Evolutionary conservation across 2,329 filamentous ascomycete species (phyloP), one percentile per base, ranked within the genome.

Genomic region (Aspergillus phoenicis): DNA sequence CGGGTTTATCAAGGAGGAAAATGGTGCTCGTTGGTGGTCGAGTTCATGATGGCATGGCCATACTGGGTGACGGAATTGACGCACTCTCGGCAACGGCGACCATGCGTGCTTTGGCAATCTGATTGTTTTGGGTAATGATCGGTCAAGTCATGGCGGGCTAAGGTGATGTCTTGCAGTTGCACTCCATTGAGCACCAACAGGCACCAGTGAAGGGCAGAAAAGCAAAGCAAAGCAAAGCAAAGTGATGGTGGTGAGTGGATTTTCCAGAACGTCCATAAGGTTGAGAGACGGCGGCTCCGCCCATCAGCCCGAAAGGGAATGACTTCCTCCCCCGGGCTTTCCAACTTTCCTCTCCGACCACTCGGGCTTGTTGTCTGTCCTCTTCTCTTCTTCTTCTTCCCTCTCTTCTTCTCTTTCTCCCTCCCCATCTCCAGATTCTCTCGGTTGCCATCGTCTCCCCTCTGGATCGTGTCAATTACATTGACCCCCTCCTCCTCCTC

Each of bases 361-460:
- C 58, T 66, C 64, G 56, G 62, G 48, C 33, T 36, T 36, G 33
- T 59, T 62, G 59, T 64, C 62, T 66, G 65, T 66, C 65, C 66
- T 64, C 58, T 62, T 64, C 63, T 60, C 54, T 48, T 54, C 41
- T 13, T 57, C 54, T 43, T 38, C 26, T 54, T 57, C 39, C 51
- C 38, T 58, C 57, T 47, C 39, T 33, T 49, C 39, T 41, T 53
- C 36, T 33, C 43, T 53, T 51, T 49, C 43, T 20, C 22, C 33
- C 52, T 48, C 22, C 13, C 38, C 54, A 57, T 57, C 43, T 8
- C 33, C 36, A 58, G 26, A 54, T 57, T 47, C 43, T 38, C 58
- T 59, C 59, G 57, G 57, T 52, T 24, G 41, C 17, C 17, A 45
- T 45, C 59, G 53, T 59, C 48, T 8, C 30, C 24, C 41, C 49